Evolutionary conservation across 202 grass and related monocot species (phyloP).

Genomic region (Bolboschoenoplectus hybrid): DNA sequence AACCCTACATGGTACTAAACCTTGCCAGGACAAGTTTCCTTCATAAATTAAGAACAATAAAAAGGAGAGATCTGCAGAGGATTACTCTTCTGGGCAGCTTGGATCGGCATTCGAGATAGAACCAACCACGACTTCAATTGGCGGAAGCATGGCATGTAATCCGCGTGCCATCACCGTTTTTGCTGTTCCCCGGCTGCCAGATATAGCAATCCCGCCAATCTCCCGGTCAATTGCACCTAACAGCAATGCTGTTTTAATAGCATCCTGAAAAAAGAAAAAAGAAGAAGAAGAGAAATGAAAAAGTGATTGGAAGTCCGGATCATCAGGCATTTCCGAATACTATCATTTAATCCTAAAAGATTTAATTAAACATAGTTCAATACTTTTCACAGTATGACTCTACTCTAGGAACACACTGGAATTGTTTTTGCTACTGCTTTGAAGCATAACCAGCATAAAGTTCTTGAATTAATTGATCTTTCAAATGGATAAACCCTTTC

Average conservation of each 20-base stretch:
- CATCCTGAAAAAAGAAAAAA: slow-evolving; percentile 51
- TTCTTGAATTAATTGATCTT: not conserved
- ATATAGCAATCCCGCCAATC: slow-evolving; percentile 95
- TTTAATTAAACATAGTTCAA: not conserved
- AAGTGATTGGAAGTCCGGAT: not conserved
- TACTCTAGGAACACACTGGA: not conserved
- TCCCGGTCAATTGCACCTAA: slow-evolving; percentile 87
- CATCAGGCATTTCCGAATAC: slow-evolving; percentile 3
- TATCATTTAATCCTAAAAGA: not conserved
- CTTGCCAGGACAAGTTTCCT: not conserved
- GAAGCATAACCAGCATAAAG: not conserved
- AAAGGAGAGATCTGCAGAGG: slow-evolving; percentile 22
- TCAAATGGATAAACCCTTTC: not conserved
- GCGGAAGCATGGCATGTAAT: slow-evolving; percentile 94
- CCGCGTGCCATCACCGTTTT: slow-evolving; percentile 98
- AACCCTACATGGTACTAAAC: not conserved
- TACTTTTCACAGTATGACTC: not conserved
- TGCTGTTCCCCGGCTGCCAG: slow-evolving; percentile 84
- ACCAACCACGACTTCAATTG: slow-evolving; percentile 83
- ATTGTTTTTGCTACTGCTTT: slow-evolving; percentile 1
- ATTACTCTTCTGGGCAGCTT: slow-evolving; percentile 72
- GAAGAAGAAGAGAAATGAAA: not conserved
- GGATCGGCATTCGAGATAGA: slow-evolving; percentile 86
- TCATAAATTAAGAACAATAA: slow-evolving; percentile 9
- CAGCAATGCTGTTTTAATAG: slow-evolving; percentile 86